Evolutionary conservation across 2,329 filamentous ascomycete species (phyloP).

Genomic region (Trichoderma koningiopsis): DNA sequence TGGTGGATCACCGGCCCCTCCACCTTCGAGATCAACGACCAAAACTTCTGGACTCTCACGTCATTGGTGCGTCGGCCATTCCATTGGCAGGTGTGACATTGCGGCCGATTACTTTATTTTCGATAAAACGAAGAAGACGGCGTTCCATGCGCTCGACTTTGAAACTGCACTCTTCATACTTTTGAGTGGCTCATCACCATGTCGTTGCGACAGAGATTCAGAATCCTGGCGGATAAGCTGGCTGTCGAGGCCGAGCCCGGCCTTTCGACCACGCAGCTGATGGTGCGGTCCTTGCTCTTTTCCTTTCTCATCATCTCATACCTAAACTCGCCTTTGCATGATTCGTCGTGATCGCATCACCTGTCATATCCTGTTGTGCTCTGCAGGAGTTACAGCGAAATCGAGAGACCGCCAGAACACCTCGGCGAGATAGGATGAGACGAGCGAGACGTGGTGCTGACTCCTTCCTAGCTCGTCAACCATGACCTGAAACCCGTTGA

Average conservation of each 20-base stretch:
- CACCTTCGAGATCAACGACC: not conserved
- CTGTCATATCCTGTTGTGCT: not conserved
- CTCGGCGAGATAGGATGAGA: not conserved
- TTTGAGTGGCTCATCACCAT: constrained; percentile 1
- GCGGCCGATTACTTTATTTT: not conserved
- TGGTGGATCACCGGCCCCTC: constrained; percentile 14
- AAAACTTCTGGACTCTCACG: constrained; percentile 10
- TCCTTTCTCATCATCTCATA: constrained; percentile 3
- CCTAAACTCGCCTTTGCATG: not conserved
- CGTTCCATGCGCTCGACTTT: not conserved
- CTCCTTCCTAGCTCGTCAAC: constrained; percentile 66
- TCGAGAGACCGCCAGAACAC: not conserved
- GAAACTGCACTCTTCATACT: not conserved
- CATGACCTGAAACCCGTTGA: constrained; percentile 82
- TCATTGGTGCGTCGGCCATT: constrained; percentile 22
- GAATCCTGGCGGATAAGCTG: constrained; percentile 58
- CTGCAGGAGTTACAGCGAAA: not conserved
- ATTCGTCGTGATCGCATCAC: not conserved
- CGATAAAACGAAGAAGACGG: constrained; percentile 25
- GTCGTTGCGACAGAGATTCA: constrained; percentile 41
- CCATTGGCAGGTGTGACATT: not conserved
- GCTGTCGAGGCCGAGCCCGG: constrained; percentile 74
- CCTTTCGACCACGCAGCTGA: constrained; percentile 75
- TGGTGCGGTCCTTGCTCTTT: constrained; percentile 52
- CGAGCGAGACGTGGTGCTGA: constrained; percentile 12